phyloP scores from a whole-genome alignment of 371 early-diverging fungal genomes.

The Rhizomucor pusillus region DNA sequence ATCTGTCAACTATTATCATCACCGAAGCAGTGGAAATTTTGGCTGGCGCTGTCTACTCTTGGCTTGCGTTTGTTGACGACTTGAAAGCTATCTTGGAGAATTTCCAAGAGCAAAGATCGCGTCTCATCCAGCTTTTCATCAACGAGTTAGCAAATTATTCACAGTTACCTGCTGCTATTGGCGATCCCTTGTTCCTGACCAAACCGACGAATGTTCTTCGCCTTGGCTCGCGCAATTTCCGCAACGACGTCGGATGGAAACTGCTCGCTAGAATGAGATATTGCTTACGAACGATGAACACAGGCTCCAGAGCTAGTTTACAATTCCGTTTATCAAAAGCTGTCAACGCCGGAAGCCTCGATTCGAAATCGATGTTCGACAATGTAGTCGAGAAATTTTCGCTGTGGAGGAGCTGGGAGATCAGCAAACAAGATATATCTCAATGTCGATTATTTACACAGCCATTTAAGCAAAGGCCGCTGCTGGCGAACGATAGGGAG shows the following conservation, averaged over 20 bases:
- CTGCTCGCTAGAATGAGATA: slow-evolving; percentile 70
- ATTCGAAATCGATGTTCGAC: slow-evolving; percentile 49
- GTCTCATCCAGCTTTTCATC: slow-evolving; percentile 63
- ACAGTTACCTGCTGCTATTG: slow-evolving; percentile 31
- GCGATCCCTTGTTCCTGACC: slow-evolving; percentile 73
- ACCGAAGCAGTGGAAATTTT: slow-evolving; percentile 75
- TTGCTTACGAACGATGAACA: slow-evolving; percentile 52
- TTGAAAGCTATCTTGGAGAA: slow-evolving; percentile 51
- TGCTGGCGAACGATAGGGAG: not conserved
- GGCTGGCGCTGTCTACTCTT: slow-evolving; percentile 69
- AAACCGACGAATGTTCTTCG: slow-evolving; percentile 70
- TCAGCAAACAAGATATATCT: slow-evolving; percentile 39
- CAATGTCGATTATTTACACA: slow-evolving; percentile 53
- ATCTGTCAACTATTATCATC: slow-evolving; percentile 55
- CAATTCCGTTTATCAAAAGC: slow-evolving; percentile 48
- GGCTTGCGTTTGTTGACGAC: slow-evolving; percentile 71
- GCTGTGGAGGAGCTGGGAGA: slow-evolving; percentile 72
- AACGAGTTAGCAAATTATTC: slow-evolving; percentile 62
- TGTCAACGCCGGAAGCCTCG: slow-evolving; percentile 19
- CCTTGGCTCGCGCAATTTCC: slow-evolving; percentile 64
- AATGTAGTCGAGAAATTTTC: slow-evolving; percentile 51
- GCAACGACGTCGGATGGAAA: slow-evolving; percentile 79
- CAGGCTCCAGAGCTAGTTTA: slow-evolving; percentile 31
- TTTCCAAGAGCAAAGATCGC: slow-evolving; percentile 52
- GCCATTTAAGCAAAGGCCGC: slow-evolving; percentile 36